Evolutionary conservation across 2,329 filamentous ascomycete species (phyloP), one percentile per base, ranked within the genome.

Genomic region (Colletotrichum caudatum): DNA sequence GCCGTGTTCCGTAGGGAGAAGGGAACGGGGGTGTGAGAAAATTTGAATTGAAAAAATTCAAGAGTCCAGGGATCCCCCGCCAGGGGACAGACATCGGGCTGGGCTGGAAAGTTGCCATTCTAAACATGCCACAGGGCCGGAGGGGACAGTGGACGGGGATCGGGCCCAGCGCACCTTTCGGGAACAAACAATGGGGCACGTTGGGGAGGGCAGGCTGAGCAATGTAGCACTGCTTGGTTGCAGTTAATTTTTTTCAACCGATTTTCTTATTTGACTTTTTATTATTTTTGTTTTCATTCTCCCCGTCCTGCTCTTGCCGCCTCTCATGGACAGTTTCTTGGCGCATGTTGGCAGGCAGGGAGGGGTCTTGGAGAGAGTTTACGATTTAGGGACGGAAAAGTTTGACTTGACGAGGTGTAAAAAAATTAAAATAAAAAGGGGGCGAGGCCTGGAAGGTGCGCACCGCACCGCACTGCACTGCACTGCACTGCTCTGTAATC

Each of bases 321-420:
- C 48, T 57, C 56, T 62, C 53, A 35, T 67, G 64, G 66, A 58
- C 50, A 57, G 64, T 64, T 63, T 44, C 46, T 50, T 62, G 51
- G 68, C 68, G 51, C 68, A 67, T 35, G 57, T 68, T 71, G 69
- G 53, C 58, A 9, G 67, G 51, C 39, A 20, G 14, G 37, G 26
- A 41, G 9, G 39, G 12, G 39, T 18, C 37, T 23, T 26, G 16
- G 14, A 29, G 20, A 37, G 20, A 61, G 5, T 20, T 16, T 54
- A 33, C 26, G 20, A 53, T 53, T 33, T 54, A 18, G 16, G 51
- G 9, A 35, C 18, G 18, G 9, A 35, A 54, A 54, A 35, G 29
- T 53, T 46, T 37, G 51, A 35, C 12, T 46, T 37, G 51, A 35
- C 12, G 33, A 29, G 50, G 48, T 35, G n/a, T 8, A 9, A 35